A percentile compares a stretch with the other conserved stretches of the same genome.
These are phyloP conservation scores for Blastosporella zonata DNA, from an alignment of 1,284 basidiomycete genomes.

Conservation along the genomic window DNA sequence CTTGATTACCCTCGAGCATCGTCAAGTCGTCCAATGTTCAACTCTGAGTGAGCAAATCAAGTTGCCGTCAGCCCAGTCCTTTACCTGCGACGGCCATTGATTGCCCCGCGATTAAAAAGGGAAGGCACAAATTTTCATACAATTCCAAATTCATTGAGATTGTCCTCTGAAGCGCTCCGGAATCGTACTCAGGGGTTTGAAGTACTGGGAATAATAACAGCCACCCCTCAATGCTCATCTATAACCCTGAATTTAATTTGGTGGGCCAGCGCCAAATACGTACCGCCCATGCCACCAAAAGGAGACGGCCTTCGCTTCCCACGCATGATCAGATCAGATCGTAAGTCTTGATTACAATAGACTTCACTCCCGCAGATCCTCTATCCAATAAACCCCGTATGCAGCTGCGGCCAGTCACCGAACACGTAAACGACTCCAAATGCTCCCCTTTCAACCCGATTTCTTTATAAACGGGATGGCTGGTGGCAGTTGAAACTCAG, in stretches of 20 bases:
- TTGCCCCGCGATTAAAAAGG: constrained; percentile 10
- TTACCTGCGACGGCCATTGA: not conserved
- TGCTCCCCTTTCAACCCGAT: too few relatives aligned
- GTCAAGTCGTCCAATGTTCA: not conserved
- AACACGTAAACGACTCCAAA: too few relatives aligned
- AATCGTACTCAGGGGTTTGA: too few relatives aligned
- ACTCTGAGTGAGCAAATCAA: not conserved
- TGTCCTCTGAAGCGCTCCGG: too few relatives aligned
- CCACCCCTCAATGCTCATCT: too few relatives aligned
- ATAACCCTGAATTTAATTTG: too few relatives aligned
- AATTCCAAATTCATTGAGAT: not conserved
- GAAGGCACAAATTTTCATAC: not conserved
- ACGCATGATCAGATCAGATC: constrained; percentile 17
- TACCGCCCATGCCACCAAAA: too few relatives aligned
- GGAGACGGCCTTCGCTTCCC: too few relatives aligned
- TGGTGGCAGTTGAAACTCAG: constrained; percentile 10
- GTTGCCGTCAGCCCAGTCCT: not conserved
- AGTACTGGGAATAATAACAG: too few relatives aligned
- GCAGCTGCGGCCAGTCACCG: too few relatives aligned
- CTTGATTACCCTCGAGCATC: not conserved
- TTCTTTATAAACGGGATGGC: not conserved
- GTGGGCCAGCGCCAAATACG: too few relatives aligned
- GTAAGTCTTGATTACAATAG: not conserved
- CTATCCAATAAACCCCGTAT: not conserved
- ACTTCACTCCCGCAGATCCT: not conserved